Percentiles rank a stretch among this genome's conserved stretches.
Evolutionary conservation across 2,329 filamentous ascomycete genomes (phyloP).

Genomic region (Nothophaeocryptopus gaeumannii): DNA sequence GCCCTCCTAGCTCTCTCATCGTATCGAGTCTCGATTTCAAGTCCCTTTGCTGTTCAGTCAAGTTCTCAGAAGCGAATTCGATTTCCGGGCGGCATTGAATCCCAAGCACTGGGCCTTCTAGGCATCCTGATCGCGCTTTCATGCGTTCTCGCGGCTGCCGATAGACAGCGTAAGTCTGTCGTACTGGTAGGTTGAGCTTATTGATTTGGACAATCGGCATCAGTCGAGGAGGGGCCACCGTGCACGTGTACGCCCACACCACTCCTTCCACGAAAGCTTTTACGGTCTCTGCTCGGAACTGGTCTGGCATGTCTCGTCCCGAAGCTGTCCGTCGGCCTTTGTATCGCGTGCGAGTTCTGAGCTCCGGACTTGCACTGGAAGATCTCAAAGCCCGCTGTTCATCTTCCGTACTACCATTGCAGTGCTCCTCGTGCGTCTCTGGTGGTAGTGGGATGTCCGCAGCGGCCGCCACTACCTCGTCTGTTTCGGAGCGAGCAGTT

Average conservation of each 20-base stretch:
- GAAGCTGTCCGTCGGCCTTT: conserved; percentile 58
- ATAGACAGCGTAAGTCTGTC: conserved; percentile 55
- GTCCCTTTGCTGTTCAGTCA: conserved; percentile 26
- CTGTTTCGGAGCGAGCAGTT: background rate
- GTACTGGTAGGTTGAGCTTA: conserved; percentile 54
- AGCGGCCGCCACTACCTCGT: conserved; percentile 1
- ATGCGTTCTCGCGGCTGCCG: conserved; percentile 53
- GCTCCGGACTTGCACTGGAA: conserved; percentile 16
- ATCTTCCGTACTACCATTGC: background rate
- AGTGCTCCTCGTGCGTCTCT: background rate
- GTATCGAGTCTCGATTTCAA: conserved; percentile 47
- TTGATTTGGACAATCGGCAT: conserved; percentile 45
- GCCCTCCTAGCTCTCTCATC: conserved; percentile 56
- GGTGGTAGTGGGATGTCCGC: conserved; percentile 5
- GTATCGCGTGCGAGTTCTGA: conserved; percentile 40
- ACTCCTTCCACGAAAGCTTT: conserved; percentile 57
- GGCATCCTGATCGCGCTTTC: conserved; percentile 52
- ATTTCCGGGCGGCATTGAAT: conserved; percentile 56
- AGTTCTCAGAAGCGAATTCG: conserved; percentile 40
- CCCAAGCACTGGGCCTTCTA: conserved; percentile 58
- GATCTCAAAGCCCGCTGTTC: conserved; percentile 3
- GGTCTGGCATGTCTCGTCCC: conserved; percentile 58
- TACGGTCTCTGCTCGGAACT: conserved; percentile 55
- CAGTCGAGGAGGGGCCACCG: conserved; percentile 45
- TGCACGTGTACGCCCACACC: conserved; percentile 58